Evolutionary conservation across 1,284 basidiomycete species (phyloP), one percentile per base, ranked within the genome.

Genomic region (Marasmius tenuissimus): DNA sequence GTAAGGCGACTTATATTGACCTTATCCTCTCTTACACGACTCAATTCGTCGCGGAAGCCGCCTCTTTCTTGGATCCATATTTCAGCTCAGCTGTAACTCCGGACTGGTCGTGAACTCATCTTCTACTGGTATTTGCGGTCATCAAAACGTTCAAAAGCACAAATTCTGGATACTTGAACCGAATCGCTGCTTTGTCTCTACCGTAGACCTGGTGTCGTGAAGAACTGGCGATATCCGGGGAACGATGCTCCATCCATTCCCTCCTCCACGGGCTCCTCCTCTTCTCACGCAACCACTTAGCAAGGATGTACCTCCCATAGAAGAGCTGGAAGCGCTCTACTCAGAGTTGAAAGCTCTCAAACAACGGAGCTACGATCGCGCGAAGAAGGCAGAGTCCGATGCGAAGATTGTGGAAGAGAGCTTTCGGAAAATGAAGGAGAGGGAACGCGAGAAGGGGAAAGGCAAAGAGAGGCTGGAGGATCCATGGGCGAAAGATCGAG

Each of bases 311-410:
- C 92, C 93, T 3, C 78, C 83, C 11, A 83, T 86, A 22, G 85
- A 89, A 61, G 92, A 93, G 54, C 85, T 94, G 56, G 86, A 91
- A 63, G 67, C 74, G 34, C 81, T 93, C 12, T 82, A 87, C 34
- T 69, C 77, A 27, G 86, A 91, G 68, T 81, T 95, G 52, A 76
- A 74, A 63, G 68, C 78, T 50, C 76, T 88, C 62, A 83, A 81
- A 67, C 76, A 83, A 64, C 79, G 78, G 68, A 81, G 83, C 4
- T 68, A 85, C 47, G 86, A 86, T 66, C 81, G 88, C 64, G 82
- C 80, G 52, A 86, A 81, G 78, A 90, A 89, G 76, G 88, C 87
- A 0, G 82, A 80, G 38, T 84, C 88, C 69, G 90, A 92, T 78
- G 75, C 90, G 66, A 82, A 80, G 70, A 81, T 81, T 64, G 85